phyloP scores from a whole-genome alignment of 192 early-diverging fungal genomes.

The Kappamyces sp. region DNA sequence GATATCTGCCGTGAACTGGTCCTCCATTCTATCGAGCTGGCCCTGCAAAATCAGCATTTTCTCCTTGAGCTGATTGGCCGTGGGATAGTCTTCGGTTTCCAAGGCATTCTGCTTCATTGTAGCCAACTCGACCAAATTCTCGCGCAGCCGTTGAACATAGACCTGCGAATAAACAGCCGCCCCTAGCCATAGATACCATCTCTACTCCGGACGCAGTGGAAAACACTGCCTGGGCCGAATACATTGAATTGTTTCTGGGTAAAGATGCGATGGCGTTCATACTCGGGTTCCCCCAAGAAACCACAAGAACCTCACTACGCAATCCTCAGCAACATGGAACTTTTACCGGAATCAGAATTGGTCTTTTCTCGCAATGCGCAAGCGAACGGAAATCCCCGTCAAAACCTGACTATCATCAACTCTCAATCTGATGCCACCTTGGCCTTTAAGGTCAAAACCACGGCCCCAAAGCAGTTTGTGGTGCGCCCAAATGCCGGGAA shows the following conservation, averaged over 20 bases:
- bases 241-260: too few species aligned
- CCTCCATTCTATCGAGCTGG: constrained; percentile 45
- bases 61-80: constrained; percentile 34
- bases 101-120: constrained; percentile 41
- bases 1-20: constrained; percentile 48
- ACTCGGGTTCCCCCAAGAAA: too few species aligned
- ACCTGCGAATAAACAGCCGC: constrained; percentile 17
- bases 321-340: too few species aligned
- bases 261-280: too few species aligned
- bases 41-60: constrained; percentile 36
- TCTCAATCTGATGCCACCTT: constrained; percentile 51
- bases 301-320: too few species aligned
- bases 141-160: constrained; percentile 40
- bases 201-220: too few species aligned
- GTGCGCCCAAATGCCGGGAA: constrained; percentile 88
- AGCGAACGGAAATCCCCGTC: background rate
- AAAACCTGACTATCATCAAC: constrained; percentile 35
- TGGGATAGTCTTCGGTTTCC: constrained; percentile 35
- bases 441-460: constrained; percentile 99
- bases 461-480: constrained; percentile 95
- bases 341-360: too few species aligned
- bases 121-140: constrained; percentile 27
- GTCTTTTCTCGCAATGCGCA: too few species aligned
- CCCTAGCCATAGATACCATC: background rate
- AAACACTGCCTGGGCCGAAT: too few species aligned